A percentile compares a stretch with the other conserved stretches of the same genome.
These are phyloP conservation scores for Carallia brachiata DNA, from an alignment of 345 rosid genomes.

Conservation along the genomic window DNA sequence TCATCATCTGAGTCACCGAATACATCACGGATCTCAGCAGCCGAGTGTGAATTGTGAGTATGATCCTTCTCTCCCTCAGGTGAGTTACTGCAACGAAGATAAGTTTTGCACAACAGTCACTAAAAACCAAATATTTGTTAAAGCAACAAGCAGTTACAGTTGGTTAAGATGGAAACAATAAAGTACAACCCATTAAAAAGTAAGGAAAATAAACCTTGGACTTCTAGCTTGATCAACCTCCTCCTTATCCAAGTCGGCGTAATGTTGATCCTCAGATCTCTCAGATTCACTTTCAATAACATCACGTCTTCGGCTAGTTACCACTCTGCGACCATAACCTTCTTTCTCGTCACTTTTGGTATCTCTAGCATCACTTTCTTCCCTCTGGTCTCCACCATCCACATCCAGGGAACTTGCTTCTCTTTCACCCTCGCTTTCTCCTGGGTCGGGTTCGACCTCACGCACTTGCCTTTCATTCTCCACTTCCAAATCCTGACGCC, in stretches of 20 bases:
- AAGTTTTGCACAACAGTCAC: constrained; percentile 10
- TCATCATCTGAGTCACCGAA: constrained; percentile 98
- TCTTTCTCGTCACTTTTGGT: constrained; percentile 69
- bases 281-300: constrained; percentile 85
- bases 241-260: constrained; percentile 70
- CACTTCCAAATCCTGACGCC: constrained; percentile 58
- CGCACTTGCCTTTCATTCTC: constrained; percentile 73
- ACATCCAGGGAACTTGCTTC: constrained; percentile 77
- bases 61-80: constrained; percentile 68
- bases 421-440: constrained; percentile 93
- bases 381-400: constrained; percentile 46
- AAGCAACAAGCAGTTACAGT: background rate
- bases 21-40: constrained; percentile 91
- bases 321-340: constrained; percentile 62
- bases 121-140: constrained; percentile 14
- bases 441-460: constrained; percentile 70
- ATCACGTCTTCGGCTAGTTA: constrained; percentile 55
- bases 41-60: constrained; percentile 50
- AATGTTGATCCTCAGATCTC: constrained; percentile 73
- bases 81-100: constrained; percentile 44
- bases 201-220: constrained; percentile 45
- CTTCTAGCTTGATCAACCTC: constrained; percentile 82
- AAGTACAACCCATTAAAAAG: background rate
- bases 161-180: background rate
- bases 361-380: constrained; percentile 71